Evolutionary conservation across 495 filamentous ascomycete genomes (phyloP).

Genomic region (Tuber microsphaerosporum): DNA sequence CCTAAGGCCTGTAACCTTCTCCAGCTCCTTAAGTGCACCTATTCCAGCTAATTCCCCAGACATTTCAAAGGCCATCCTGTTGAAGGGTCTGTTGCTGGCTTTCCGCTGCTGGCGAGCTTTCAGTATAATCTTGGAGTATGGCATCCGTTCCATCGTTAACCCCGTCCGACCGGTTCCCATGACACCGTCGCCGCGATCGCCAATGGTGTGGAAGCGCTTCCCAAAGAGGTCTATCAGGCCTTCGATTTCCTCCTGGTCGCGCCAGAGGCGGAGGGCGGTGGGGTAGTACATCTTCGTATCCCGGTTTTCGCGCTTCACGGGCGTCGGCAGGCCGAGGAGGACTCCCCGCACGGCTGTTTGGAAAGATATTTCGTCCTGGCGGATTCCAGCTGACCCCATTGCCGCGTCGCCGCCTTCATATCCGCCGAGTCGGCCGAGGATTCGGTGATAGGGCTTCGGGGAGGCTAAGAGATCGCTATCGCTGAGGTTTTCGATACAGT

Average conservation of each 20-base stretch:
- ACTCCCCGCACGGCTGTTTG: constrained; percentile 79
- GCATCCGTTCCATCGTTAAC: constrained; percentile 72
- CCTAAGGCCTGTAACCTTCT: constrained; percentile 61
- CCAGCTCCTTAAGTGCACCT: constrained; percentile 50
- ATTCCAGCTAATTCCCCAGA: constrained; percentile 1
- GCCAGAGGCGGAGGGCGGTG: constrained; percentile 66
- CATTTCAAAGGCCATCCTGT: constrained; percentile 9
- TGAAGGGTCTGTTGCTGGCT: constrained; percentile 27
- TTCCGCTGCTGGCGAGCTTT: constrained; percentile 41
- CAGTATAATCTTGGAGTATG: constrained; percentile 68
- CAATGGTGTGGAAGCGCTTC: constrained; percentile 39
- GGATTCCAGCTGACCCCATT: constrained; percentile 61
- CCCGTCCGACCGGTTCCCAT: constrained; percentile 45
- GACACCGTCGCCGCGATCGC: constrained; percentile 27
- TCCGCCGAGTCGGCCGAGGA: constrained; percentile 45
- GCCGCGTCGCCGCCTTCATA: constrained; percentile 43
- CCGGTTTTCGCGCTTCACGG: constrained; percentile 59
- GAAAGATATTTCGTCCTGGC: constrained; percentile 88
- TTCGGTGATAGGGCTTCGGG: constrained; percentile 51
- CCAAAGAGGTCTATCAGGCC: constrained; percentile 62
- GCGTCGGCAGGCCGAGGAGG: constrained; percentile 71
- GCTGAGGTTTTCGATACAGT: constrained; percentile 75
- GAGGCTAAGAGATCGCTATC: constrained; percentile 74
- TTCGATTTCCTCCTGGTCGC: constrained; percentile 68
- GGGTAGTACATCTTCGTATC: constrained; percentile 77